Evolutionary conservation across 257 asterid genomes (phyloP), one percentile per base, ranked within the genome.

Genomic region (Rauvolfia tetraphylla): DNA sequence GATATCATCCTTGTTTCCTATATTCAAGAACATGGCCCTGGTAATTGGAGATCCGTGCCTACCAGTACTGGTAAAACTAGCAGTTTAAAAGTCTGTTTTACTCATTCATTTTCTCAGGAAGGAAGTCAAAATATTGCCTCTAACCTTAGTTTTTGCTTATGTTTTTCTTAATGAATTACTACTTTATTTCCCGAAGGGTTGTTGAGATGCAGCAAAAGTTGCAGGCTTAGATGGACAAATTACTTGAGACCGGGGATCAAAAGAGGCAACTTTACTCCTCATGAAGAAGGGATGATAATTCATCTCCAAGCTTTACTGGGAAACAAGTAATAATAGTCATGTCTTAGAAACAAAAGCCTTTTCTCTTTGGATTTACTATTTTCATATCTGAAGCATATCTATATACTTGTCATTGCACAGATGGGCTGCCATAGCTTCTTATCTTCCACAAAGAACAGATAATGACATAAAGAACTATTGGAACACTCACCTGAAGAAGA

Each of bases 401-500:
- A 44, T 8, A 44, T 44, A 2, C 11, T 9, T 2, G 3, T 49
- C 34, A 36, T 68, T 46, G 68, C 10, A 73, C 79, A 93, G 98
- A 81, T 95, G 98, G 98, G 98, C 98, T 41, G 96, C 98, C 20
- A 95, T 95, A 80, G 98, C 98, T 38, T 92, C 98, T 13, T 92
- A 92, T 77, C 83, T 95, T 10, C 98, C 98, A 22, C 98, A 95
- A 57, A 85, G 98, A 85, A 95, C 98, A 10, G 98, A 95, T 7
- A 95, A 95, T 48, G 98, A 95, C 81, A 95, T 95, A 85, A 95
- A 95, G 89, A 95, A 95, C 72, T 92, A 92, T 41, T 95, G 98
- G 98, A 95, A 95, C 89, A 92, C 98, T 1, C 98, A 95, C 84
- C 80, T 95, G 76, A 95, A 95, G 81, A 95, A 95, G 81, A 95